Evolutionary conservation across 2,329 filamentous ascomycete species (phyloP).

Genomic region (Dryadomyces quercus-mongolicae): DNA sequence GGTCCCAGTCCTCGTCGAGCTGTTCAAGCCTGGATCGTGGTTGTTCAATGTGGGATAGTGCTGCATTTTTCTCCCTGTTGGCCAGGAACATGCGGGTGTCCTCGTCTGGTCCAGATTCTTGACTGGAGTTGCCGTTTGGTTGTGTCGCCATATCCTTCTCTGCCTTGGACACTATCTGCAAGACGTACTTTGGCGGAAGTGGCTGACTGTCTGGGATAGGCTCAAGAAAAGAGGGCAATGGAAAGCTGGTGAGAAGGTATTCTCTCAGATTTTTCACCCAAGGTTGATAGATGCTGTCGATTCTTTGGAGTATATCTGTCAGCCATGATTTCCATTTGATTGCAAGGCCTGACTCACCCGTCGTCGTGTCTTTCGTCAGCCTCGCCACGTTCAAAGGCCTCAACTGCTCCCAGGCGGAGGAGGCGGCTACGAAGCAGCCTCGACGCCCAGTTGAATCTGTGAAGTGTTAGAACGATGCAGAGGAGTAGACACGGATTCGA

Average conservation of each 20-base stretch:
- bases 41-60: constrained; percentile 13
- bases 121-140: not conserved
- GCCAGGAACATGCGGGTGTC: constrained; percentile 5
- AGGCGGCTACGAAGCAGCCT: constrained; percentile 79
- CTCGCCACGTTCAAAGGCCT: constrained; percentile 69
- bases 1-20: constrained; percentile 13
- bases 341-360: constrained; percentile 46
- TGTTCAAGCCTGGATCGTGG: constrained; percentile 10
- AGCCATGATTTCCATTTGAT: not conserved
- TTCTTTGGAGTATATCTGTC: constrained; percentile 30
- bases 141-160: not conserved
- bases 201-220: constrained; percentile 65
- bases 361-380: constrained; percentile 90
- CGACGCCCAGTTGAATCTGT: constrained; percentile 83
- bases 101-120: constrained; percentile 3
- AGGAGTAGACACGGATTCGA: not conserved
- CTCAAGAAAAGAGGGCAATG: constrained; percentile 51
- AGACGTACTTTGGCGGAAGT: constrained; percentile 60
- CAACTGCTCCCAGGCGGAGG: constrained; percentile 66
- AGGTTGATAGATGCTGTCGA: constrained; percentile 69
- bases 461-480: not conserved
- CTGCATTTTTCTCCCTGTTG: constrained; percentile 13
- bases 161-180: constrained; percentile 11
- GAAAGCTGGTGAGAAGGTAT: constrained; percentile 53
- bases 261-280: constrained; percentile 62